phyloP scores from a whole-genome alignment of 306 rosid genomes.

The Datisca glomerata region DNA sequence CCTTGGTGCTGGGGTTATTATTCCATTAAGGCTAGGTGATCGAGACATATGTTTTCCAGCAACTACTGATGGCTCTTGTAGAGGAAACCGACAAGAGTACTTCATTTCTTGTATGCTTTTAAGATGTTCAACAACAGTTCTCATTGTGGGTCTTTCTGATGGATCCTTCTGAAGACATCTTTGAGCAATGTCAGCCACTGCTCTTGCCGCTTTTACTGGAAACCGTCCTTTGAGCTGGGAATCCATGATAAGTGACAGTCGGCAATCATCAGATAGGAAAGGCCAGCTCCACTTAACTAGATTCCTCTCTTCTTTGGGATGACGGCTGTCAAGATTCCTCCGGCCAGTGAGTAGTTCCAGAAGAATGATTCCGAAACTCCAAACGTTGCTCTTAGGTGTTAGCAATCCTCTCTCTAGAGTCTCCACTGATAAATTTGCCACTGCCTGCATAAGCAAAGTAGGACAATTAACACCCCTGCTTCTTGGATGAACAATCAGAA shows the following conservation, averaged over 20 bases:
- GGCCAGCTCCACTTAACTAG: slow-evolving; percentile 95
- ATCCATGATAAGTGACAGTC: slow-evolving; percentile 82
- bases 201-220: slow-evolving; percentile 75
- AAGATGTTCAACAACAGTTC: slow-evolving; percentile 66
- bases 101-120: slow-evolving; percentile 68
- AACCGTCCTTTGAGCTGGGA: slow-evolving; percentile 82
- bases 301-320: slow-evolving; percentile 88
- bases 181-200: slow-evolving; percentile 76
- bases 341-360: slow-evolving; percentile 88
- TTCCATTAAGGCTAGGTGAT: slow-evolving; percentile 85
- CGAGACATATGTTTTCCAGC: slow-evolving; percentile 56
- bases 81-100: slow-evolving; percentile 67
- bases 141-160: slow-evolving; percentile 91
- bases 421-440: slow-evolving; percentile 84
- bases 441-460: slow-evolving; percentile 38
- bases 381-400: slow-evolving; percentile 93
- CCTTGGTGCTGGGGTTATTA: slow-evolving; percentile 50
- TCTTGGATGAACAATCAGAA: no score
- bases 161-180: slow-evolving; percentile 93
- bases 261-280: slow-evolving; percentile 63
- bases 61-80: slow-evolving; percentile 65
- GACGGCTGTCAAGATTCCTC: slow-evolving; percentile 84
- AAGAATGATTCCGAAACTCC: slow-evolving; percentile 93
- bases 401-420: slow-evolving; percentile 87
- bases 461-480: no score